Base-by-base conservation (phyloP, 257 asterid species). In the Paulownia fortunei region DNA sequence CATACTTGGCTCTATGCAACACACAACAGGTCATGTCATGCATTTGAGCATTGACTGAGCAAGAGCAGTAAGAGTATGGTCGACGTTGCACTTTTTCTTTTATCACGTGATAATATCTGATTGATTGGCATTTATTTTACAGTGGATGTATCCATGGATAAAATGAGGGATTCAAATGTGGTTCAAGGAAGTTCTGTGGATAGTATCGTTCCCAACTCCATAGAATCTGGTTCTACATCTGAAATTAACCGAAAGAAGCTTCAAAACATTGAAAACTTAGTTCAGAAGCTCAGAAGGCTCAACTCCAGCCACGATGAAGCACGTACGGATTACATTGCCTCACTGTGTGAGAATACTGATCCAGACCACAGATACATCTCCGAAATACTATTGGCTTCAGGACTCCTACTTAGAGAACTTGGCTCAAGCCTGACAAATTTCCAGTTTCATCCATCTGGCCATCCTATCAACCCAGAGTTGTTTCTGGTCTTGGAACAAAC, bases 401-500 rank as follows among this genome's bases (percentile, higher is more conserved):
- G 99, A 11, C 97, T 96, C 73, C 94, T 93, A 72, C 98, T 95
- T 21, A 82, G 97, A 72, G 98, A 91, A 80, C 90, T 95, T 5
- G 86, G 91, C 41, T 85, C 96, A 34, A 87, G 83, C 89, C 86
- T 88, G 32, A 76, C 85, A 42, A 84, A 83, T 70, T 92, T 96
- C 85, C 96, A 90, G 82, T 92, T 92, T 78, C 98, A 96, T 64
- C 87, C 86, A 2, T 92, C 99, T 0, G 96, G 99, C 24, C 82
- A 88, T 69, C 98, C 99, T 0, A 92, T 93, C 85, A 96, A 96
- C 82, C 99, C 98, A 0, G 97, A 96, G 81, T 60, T 96, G 67
- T 96, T 92, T 75, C 81, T 89, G 18, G 99, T 96, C 58, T 79
- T 96, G 97, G 99, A 96, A 84, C 99, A 93, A 79, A 96, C 97